Percentiles rank a stretch among this genome's conserved stretches.
Evolutionary conservation across 805 yeast species (phyloP).

Genomic region (Komagataella pastoris): DNA sequence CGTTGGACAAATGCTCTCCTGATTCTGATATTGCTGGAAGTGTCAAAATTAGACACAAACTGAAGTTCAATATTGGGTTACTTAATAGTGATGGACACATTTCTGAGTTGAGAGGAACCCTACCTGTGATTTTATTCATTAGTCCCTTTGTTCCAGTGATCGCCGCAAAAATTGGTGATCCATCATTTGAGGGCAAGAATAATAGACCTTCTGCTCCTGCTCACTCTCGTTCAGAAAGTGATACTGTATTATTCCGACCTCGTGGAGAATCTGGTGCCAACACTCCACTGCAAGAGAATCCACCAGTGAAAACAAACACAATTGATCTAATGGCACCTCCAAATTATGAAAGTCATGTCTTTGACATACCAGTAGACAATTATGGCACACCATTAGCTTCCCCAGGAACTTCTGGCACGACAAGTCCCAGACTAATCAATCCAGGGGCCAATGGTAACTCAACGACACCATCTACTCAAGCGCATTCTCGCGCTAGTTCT

Average conservation of each 20-base stretch:
- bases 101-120: constrained; percentile 81
- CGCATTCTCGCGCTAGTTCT: constrained; percentile 1
- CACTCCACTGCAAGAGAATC: constrained; percentile 2
- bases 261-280: not conserved
- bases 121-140: constrained; percentile 46
- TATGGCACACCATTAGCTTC: constrained; percentile 9
- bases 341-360: constrained; percentile 65
- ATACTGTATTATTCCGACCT: not conserved
- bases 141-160: constrained; percentile 70
- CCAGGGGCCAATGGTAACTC: constrained; percentile 2
- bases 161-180: constrained; percentile 15
- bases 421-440: constrained; percentile 4
- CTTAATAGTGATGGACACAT: constrained; percentile 86
- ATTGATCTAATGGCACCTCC: constrained; percentile 68
- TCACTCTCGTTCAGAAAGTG: not conserved
- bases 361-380: constrained; percentile 45
- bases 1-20: constrained; percentile 68
- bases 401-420: constrained; percentile 25
- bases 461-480: constrained; percentile 5
- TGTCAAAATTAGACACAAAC: constrained; percentile 78
- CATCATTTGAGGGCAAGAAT: not conserved
- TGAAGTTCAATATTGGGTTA: constrained; percentile 69
- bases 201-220: not conserved
- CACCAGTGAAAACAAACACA: constrained; percentile 15
- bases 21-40: constrained; percentile 64